Evolutionary conservation across 179 eudicot genomes (phyloP), one percentile per base, ranked within the genome.

Genomic region (Amaranthus tricolor): DNA sequence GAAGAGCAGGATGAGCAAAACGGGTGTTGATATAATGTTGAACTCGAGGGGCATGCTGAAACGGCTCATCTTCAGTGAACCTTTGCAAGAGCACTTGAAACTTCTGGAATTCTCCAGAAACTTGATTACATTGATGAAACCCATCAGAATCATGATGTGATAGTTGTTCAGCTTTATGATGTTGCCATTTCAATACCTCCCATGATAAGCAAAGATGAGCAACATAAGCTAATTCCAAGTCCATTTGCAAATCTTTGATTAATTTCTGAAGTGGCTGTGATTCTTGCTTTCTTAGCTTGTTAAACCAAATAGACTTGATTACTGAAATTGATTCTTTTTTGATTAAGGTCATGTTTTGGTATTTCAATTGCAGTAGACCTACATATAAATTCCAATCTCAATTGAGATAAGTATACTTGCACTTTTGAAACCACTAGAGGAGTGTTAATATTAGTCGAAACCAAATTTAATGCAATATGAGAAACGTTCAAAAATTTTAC

Each of bases 171-270:
- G 88, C 84, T 74, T 89, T 92, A 49, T 66, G 82, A 50, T 85
- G 82, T 45, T 86, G 88, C 98, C 98, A 92, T 59, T 84, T 81
- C 59, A 94, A 86, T 67, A 91, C 90, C 80, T 92, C 98, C 96
- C 96, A 94, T 12, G 98, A 92, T 17, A 88, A 84, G 75, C 97
- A 92, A 57, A 86, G 76, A 24, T 94, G 97, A 31, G 94, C 94
- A 20, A 92, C 88, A 51, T 94, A 94, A 9, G 85, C 90, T 52
- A 81, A 43, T 68, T 94, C 98, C 55, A 92, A 79, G 67, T 90
- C 89, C 52, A 73, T 76, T 57, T 86, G 89, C 79, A 90, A 74
- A 56, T 90, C 94, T 15, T 58, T 72, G 1, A 86, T 79, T 21
- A 92, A 66, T 61, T 88, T 89, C 4, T 84, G 82, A 10, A 84